Conservation (phyloP, 2,329 filamentous ascomycete species). For the Fusarium irregulare region DNA sequence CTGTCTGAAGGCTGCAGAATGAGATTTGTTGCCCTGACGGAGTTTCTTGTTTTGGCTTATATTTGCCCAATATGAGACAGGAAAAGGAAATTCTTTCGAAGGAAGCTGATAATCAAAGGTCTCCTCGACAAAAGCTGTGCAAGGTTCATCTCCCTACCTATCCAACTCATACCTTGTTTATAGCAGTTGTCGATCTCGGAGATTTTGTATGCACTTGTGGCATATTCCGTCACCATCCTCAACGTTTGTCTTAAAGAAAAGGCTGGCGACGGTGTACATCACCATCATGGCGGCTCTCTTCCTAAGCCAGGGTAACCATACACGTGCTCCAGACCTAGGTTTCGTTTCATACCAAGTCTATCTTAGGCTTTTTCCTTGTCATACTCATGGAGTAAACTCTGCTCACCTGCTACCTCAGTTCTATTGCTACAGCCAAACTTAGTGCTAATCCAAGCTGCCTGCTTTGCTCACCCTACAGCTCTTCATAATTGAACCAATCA, state of each 20-base stretch:
- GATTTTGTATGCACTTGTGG: not conserved
- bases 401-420: not conserved
- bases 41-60: not conserved
- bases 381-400: not conserved
- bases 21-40: not conserved
- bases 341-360: not conserved
- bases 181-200: not conserved
- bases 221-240: not conserved
- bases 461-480: not conserved
- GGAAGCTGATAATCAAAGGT: not conserved
- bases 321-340: not conserved
- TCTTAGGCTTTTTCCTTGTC: not conserved
- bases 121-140: not conserved
- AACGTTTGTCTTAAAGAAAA: not conserved
- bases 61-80: constrained; percentile 12
- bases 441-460: not conserved
- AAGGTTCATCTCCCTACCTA: not conserved
- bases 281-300: too few species aligned
- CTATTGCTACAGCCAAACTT: not conserved
- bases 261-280: not conserved
- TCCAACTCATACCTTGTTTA: not conserved
- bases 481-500: not conserved
- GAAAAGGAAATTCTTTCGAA: constrained; percentile 22
- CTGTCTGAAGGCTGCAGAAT: not conserved
- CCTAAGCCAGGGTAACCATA: not conserved